Conservation (phyloP, 2,329 filamentous ascomycete genomes). For the Fusarium sublunatum region DNA sequence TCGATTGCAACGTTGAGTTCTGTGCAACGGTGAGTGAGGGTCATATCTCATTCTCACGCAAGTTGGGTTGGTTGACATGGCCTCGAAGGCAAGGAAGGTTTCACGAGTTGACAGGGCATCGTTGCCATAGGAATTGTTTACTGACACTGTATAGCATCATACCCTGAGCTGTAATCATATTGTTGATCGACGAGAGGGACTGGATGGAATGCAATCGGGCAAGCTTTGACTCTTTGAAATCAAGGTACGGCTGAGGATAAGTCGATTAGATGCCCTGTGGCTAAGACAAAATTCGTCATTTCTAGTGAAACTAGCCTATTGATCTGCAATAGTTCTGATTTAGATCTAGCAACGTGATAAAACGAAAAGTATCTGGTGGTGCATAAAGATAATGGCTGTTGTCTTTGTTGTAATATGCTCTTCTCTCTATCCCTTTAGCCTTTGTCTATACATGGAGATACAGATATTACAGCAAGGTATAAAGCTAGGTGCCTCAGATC, state of each 20-base stretch:
- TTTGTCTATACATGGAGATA: too few species aligned
- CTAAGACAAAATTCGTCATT: slow-evolving; percentile 6
- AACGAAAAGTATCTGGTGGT: slow-evolving; percentile 5
- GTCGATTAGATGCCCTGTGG: neutral
- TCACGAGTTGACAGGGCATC: too few species aligned
- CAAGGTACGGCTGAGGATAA: slow-evolving; percentile 1
- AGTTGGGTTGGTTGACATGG: neutral
- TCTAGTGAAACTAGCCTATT: slow-evolving; percentile 1
- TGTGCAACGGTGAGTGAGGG: slow-evolving; percentile 2
- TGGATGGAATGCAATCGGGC: slow-evolving; percentile 5
- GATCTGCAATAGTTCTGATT: neutral
- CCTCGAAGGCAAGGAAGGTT: neutral
- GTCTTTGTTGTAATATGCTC: too few species aligned
- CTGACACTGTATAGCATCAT: slow-evolving; percentile 8
- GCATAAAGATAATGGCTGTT: too few species aligned
- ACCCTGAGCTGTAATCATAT: neutral
- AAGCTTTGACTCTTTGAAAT: slow-evolving; percentile 7
- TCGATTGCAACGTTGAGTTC: slow-evolving; percentile 26
- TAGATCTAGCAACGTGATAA: slow-evolving; percentile 18
- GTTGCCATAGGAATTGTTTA: neutral
- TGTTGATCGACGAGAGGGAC: neutral
- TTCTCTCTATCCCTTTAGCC: too few species aligned
- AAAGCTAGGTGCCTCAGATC: neutral
- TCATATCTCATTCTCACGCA: neutral
- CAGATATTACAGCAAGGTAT: too few species aligned